phyloP scores from a whole-genome alignment of 441 rosid genomes.

The Oxalis stricta region DNA sequence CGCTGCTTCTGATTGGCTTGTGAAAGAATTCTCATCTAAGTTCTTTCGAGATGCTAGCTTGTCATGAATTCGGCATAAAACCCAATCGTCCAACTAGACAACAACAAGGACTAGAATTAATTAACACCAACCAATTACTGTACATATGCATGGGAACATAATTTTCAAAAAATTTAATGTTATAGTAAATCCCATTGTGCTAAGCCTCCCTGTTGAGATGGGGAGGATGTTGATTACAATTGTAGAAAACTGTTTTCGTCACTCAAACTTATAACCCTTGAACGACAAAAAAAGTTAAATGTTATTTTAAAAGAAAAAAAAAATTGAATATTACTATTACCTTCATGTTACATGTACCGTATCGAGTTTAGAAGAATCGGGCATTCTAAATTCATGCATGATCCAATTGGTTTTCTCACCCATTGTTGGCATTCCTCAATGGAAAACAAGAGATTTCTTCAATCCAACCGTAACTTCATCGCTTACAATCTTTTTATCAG shows the following conservation, averaged over 20 bases:
- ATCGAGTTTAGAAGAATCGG: neutral
- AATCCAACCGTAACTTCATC: conserved; percentile 2
- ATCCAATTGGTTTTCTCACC: conserved; percentile 22
- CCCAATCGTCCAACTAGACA: conserved; percentile 21
- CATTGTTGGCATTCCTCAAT: conserved; percentile 14
- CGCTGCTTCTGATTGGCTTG: no score
- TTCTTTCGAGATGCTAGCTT: no score
- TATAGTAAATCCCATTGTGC: no score
- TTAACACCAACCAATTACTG: neutral
- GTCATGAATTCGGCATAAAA: conserved; percentile 17
- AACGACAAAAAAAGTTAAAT: no score
- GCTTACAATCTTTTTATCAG: conserved; percentile 3
- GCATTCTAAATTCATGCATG: conserved; percentile 25
- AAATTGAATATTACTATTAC: neutral
- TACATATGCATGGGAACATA: no score
- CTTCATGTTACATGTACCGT: conserved; percentile 12
- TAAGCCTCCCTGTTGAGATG: no score
- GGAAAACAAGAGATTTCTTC: conserved; percentile 19
- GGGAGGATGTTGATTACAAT: no score
- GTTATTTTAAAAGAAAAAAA: neutral
- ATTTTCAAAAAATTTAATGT: neutral
- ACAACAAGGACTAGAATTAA: neutral
- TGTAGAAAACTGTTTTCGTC: no score
- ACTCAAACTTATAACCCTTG: no score
- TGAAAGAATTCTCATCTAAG: no score